Evolutionary conservation across 2,329 filamentous ascomycete species (phyloP).

Genomic region (Beauveria pseudobassiana): DNA sequence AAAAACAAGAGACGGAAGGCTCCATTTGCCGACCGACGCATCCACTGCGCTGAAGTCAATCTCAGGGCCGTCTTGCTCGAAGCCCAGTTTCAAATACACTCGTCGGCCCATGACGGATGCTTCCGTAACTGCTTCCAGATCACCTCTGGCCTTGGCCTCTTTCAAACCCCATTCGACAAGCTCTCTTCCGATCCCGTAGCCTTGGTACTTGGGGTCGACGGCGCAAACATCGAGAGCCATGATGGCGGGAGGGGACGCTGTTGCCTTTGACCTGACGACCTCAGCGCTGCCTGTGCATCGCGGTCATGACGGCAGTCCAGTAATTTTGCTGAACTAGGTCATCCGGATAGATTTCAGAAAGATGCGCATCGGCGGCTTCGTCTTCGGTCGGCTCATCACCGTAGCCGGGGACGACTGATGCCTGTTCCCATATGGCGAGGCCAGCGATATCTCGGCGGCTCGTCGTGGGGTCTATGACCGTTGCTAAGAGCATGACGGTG

Average conservation of each 20-base stretch:
- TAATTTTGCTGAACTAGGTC: slow-evolving; percentile 39
- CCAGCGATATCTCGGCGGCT: slow-evolving; percentile 33
- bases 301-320: slow-evolving; percentile 33
- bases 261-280: slow-evolving; percentile 32
- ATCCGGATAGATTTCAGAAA: slow-evolving; percentile 33
- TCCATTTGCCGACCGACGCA: slow-evolving; percentile 28
- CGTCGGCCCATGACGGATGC: slow-evolving; percentile 40
- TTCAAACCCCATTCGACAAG: slow-evolving; percentile 42
- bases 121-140: slow-evolving; percentile 36
- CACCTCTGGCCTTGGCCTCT: slow-evolving; percentile 32
- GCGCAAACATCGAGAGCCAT: slow-evolving; percentile 44
- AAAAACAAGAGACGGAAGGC: slow-evolving; percentile 38
- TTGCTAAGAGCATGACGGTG: slow-evolving; percentile 47
- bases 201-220: slow-evolving; percentile 46
- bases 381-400: slow-evolving; percentile 34
- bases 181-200: slow-evolving; percentile 36
- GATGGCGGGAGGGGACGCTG: slow-evolving; percentile 32
- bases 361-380: slow-evolving; percentile 21
- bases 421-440: slow-evolving; percentile 47
- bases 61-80: slow-evolving; percentile 32
- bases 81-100: slow-evolving; percentile 39
- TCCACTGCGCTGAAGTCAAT: slow-evolving; percentile 34
- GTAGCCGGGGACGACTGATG: slow-evolving; percentile 39
- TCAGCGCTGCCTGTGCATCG: slow-evolving; percentile 37
- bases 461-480: slow-evolving; percentile 28